Conservation (phyloP, 345 rosid genomes). For the Citrus maxima region DNA sequence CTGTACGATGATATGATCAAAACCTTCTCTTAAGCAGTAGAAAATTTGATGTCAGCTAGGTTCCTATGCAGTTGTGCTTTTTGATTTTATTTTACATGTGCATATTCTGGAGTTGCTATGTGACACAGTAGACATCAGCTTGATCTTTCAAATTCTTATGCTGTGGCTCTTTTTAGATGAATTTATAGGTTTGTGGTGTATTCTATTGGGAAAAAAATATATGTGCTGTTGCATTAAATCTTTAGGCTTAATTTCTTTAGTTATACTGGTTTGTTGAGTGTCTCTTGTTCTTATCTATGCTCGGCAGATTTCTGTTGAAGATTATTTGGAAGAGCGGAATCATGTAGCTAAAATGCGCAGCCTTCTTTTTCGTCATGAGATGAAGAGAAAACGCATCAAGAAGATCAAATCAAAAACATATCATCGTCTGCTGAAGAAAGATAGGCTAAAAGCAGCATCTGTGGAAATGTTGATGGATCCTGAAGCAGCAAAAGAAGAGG, state of each 20-base stretch:
- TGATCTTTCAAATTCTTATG: not conserved
- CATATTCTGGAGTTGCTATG: not conserved
- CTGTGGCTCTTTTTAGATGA: not conserved
- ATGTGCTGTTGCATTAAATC: not conserved
- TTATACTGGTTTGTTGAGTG: not conserved
- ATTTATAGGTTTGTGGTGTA: not conserved
- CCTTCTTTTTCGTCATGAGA: constrained; percentile 85
- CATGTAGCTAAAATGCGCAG: constrained; percentile 81
- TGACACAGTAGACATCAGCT: not conserved
- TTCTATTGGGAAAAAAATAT: not conserved
- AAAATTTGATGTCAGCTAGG: not conserved
- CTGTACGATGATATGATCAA: not conserved
- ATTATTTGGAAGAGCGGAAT: constrained; percentile 49
- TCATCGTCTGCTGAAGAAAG: constrained; percentile 72
- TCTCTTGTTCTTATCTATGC: constrained; percentile 19
- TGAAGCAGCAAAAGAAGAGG: constrained; percentile 78
- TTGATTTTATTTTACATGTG: not conserved
- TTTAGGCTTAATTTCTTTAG: not conserved
- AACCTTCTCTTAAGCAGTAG: not conserved
- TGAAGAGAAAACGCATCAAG: constrained; percentile 76
- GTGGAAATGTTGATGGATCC: constrained; percentile 63
- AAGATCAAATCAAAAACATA: constrained; percentile 90
- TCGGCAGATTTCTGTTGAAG: constrained; percentile 74
- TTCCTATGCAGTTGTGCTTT: not conserved
- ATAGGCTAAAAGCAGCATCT: constrained; percentile 44